Percentiles rank a stretch among this genome's conserved stretches.
These are phyloP conservation scores for Paraconiothyrium sp. DNA, from an alignment of 2,329 filamentous ascomycete genomes.

Conservation along the genomic window DNA sequence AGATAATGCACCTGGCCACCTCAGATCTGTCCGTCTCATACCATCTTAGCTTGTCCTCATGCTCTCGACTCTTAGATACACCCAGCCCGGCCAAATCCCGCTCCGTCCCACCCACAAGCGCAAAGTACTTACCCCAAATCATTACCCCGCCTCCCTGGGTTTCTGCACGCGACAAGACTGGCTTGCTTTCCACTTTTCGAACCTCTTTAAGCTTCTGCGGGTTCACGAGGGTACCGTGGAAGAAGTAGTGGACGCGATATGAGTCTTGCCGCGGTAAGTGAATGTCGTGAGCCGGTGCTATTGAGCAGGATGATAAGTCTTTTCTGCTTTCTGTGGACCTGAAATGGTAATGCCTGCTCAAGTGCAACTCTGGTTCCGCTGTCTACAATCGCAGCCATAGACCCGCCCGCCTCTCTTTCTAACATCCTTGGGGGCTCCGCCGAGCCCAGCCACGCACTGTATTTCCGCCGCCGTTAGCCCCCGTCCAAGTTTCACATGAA, in stretches of 20 bases:
- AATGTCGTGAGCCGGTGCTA: conserved; percentile 9
- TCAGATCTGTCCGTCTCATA: conserved; percentile 19
- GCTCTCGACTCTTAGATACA: conserved; percentile 10
- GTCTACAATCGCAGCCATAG: conserved; percentile 7
- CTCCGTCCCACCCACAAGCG: conserved; percentile 15
- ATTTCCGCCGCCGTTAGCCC: conserved; percentile 1
- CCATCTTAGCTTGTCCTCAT: conserved; percentile 14
- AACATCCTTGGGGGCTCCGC: not conserved
- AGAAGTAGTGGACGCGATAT: conserved; percentile 24
- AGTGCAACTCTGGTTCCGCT: not conserved
- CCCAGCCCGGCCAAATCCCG: not conserved
- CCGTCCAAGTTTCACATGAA: conserved; percentile 4
- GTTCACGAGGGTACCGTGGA: conserved; percentile 22
- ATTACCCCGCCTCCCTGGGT: conserved; percentile 4
- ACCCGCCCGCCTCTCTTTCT: not conserved
- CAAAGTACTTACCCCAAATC: conserved; percentile 16
- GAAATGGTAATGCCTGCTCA: not conserved
- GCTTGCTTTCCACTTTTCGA: not conserved
- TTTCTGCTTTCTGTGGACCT: not conserved
- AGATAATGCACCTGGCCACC: conserved; percentile 17
- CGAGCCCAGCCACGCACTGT: not conserved
- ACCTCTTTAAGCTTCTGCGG: not conserved
- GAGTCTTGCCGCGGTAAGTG: not conserved
- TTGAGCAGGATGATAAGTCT: not conserved
- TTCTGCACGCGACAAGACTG: not conserved